Percentiles rank a stretch among this genome's conserved stretches.
Evolutionary conservation across 306 rosid species (phyloP).

Genomic region (Cucurbita ficifolia): DNA sequence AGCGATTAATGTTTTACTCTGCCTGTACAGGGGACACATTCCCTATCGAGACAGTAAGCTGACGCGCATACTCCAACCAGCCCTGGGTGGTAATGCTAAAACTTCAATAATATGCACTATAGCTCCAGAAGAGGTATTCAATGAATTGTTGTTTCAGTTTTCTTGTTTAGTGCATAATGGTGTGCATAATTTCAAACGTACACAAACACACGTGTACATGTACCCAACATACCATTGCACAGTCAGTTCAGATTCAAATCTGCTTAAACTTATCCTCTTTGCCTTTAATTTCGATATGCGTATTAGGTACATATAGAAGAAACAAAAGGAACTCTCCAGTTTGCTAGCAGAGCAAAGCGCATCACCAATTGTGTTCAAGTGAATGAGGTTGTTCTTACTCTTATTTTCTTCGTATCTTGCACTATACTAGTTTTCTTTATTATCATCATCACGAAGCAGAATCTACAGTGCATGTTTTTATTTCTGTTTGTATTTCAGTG

Average conservation of each 20-base stretch:
- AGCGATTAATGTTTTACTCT: neutral
- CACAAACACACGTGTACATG: neutral
- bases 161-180: neutral
- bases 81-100: slow-evolving; percentile 98
- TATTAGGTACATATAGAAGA: slow-evolving; percentile 71
- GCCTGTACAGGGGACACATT: slow-evolving; percentile 56
- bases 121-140: slow-evolving; percentile 88
- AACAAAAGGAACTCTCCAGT: slow-evolving; percentile 94
- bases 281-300: neutral
- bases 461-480: neutral
- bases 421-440: neutral
- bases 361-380: slow-evolving; percentile 92
- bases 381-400: slow-evolving; percentile 48
- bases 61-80: slow-evolving; percentile 97
- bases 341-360: slow-evolving; percentile 97
- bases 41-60: slow-evolving; percentile 96
- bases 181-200: neutral
- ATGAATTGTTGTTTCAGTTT: neutral
- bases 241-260: neutral
- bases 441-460: neutral
- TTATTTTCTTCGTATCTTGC: neutral
- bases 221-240: neutral
- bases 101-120: slow-evolving; percentile 89
- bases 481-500: neutral
- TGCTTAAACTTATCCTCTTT: neutral